Evolutionary conservation across 1,139 yeast species (phyloP).

Genomic region (Nakaseomyces uthaithaninus): DNA sequence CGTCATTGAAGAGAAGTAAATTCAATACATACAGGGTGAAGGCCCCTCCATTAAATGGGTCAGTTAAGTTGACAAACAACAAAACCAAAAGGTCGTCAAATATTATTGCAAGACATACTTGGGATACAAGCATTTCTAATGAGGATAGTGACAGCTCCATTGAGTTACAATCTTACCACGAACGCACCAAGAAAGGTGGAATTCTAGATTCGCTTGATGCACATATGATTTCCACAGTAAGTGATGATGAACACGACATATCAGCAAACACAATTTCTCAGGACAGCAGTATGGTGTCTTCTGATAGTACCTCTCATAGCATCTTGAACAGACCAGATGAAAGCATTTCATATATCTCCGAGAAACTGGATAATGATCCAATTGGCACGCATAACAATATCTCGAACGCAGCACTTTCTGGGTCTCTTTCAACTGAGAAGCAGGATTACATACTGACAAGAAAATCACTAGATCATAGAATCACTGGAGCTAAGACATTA

Average conservation of each 20-base stretch:
- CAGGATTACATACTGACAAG: neutral
- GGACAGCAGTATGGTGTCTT: slow-evolving; percentile 8
- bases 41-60: neutral
- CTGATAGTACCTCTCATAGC: slow-evolving; percentile 8
- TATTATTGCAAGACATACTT: slow-evolving; percentile 4
- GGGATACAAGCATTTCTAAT: neutral
- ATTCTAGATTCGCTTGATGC: slow-evolving; percentile 11
- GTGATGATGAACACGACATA: slow-evolving; percentile 8
- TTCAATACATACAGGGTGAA: slow-evolving; percentile 27
- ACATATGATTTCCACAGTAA: slow-evolving; percentile 10
- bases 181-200: neutral
- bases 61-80: neutral
- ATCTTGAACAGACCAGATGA: slow-evolving; percentile 6
- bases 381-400: too few species aligned
- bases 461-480: slow-evolving; percentile 2
- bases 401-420: too few species aligned
- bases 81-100: neutral
- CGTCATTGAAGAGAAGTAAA: slow-evolving; percentile 29
- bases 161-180: neutral
- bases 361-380: slow-evolving; percentile 6
- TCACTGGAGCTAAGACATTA: slow-evolving; percentile 1
- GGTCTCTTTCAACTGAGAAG: neutral
- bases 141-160: neutral
- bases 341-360: slow-evolving; percentile 5
- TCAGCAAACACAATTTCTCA: slow-evolving; percentile 6